phyloP scores from a whole-genome alignment of 352 stramenopile species.

The Globisporangium alternatum region DNA sequence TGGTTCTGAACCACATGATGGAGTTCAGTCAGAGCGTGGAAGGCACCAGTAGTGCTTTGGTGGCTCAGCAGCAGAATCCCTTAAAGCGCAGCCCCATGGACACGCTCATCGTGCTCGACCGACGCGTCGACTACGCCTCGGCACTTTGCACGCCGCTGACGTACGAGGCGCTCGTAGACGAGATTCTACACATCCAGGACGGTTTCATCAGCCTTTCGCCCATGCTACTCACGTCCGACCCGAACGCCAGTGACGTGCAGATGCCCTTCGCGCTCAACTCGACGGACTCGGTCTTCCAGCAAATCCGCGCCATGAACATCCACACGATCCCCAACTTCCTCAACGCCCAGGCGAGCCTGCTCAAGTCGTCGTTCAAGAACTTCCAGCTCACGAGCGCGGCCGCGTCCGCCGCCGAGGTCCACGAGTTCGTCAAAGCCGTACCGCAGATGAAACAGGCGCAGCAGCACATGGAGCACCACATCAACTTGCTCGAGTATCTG shows the following conservation, averaged over 20 bases:
- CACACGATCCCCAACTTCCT: constrained; percentile 45
- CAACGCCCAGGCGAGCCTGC: constrained; percentile 41
- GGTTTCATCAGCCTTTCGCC: constrained; percentile 44
- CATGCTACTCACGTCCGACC: constrained; percentile 38
- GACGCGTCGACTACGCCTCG: constrained; percentile 64
- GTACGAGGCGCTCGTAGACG: constrained; percentile 66
- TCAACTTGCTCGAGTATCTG: constrained; percentile 55
- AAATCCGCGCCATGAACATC: constrained; percentile 67
- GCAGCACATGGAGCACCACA: constrained; percentile 53
- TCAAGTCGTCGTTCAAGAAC: constrained; percentile 53
- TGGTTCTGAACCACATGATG: constrained; percentile 65
- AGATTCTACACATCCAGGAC: constrained; percentile 60
- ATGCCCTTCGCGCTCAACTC: constrained; percentile 55
- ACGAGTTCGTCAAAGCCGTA: constrained; percentile 68
- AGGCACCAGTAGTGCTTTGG: neutral
- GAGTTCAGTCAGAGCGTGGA: constrained; percentile 34
- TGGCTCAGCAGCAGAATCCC: neutral
- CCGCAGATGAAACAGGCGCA: constrained; percentile 59
- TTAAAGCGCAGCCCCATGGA: constrained; percentile 29
- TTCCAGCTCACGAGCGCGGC: constrained; percentile 47
- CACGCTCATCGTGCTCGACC: constrained; percentile 72
- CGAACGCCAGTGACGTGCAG: constrained; percentile 19
- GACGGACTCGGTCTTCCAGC: constrained; percentile 45
- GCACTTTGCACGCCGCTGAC: constrained; percentile 67
- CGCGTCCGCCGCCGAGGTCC: constrained; percentile 55